Percentiles rank a stretch among this genome's conserved stretches.
These are phyloP conservation scores for Aegilops tauschii DNA, from an alignment of 176 grass and related monocot genomes.

Conservation along the genomic window DNA sequence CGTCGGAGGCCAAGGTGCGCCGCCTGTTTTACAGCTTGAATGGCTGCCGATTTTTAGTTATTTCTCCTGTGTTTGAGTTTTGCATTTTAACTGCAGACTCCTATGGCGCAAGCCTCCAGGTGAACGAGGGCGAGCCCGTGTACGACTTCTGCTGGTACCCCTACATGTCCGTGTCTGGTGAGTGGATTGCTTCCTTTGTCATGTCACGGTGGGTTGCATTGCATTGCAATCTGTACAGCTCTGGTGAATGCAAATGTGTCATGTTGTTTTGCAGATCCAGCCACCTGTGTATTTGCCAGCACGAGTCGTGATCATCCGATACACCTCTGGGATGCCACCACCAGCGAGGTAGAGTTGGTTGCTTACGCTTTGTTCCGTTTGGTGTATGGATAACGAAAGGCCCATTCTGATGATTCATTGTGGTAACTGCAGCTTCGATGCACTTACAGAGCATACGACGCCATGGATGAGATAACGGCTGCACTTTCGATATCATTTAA, in stretches of 20 bases:
- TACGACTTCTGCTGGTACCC: slow-evolving; percentile 99
- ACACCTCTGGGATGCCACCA: slow-evolving; percentile 90
- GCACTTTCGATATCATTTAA: slow-evolving; percentile 95
- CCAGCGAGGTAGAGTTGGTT: slow-evolving; percentile 57
- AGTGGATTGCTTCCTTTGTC: slow-evolving; percentile 15
- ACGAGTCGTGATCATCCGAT: slow-evolving; percentile 86
- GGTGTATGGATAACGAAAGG: background rate
- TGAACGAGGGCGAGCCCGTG: slow-evolving; percentile 78
- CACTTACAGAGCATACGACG: slow-evolving; percentile 93
- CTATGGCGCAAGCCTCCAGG: slow-evolving; percentile 58
- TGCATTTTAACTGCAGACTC: slow-evolving; percentile 50
- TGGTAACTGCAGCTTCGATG: slow-evolving; percentile 70
- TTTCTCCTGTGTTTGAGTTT: background rate
- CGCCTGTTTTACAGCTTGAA: background rate
- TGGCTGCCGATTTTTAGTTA: background rate
- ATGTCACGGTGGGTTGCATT: background rate
- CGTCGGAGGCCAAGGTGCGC: slow-evolving; percentile 50
- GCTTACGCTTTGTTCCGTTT: slow-evolving; percentile 12
- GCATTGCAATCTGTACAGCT: background rate
- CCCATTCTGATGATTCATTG: slow-evolving; percentile 8
- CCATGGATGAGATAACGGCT: slow-evolving; percentile 89
- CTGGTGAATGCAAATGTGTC: slow-evolving; percentile 10
- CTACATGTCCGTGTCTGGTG: slow-evolving; percentile 79
- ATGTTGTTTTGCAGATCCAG: slow-evolving; percentile 54
- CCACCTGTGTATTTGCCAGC: slow-evolving; percentile 82